Evolutionary conservation across 192 early-diverging fungal genomes (phyloP), one percentile per base, ranked within the genome.

Genomic region (Backusella circina): DNA sequence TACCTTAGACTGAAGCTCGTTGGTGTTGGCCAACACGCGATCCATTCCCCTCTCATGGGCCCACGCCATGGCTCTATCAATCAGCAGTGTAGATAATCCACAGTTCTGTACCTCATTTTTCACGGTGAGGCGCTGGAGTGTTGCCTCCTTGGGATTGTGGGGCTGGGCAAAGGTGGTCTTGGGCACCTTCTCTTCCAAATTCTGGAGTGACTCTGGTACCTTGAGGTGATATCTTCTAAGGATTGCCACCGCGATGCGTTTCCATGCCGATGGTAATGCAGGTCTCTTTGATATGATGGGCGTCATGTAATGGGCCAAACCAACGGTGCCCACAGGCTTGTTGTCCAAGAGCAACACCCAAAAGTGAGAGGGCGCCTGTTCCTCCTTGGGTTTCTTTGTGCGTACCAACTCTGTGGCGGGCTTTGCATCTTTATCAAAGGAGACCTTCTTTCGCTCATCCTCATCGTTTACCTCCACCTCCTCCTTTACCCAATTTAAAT

Each of bases 301-400:
- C 0, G 61, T 15, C 21, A 26, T 18, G 31, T 75, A 69, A 18
- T 72, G 65, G 1, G 78, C 82, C 4, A 83, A 38, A 32, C 82
- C 82, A 70, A 79, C 47, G 23, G 76, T 79, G 30, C 82, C 82
- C 32, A 75, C 67, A 3, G 67, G 35, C 26, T 73, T 64, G 8
- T 66, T 72, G 3, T 79, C 70, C 21, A 77, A 64, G 4, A 65
- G 50, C 6, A 83, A 70, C 26, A 83, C 75, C 82, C 82, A 83
- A 50, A 83, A 83, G 26, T 77, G 69, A 36, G 75, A 77, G 21
- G 77, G 74, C 3, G 70, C 37, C 1, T 67, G 71, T 37, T 77
- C 77, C 0, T 57, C 15, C 15, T 66, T 23, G 1, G 71, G 39
- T 32, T 74, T 73, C 13, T 64, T 41, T 2, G 61, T 37, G 30